Conservation (phyloP, 129 eudicot species). For the Escallonia rubra region DNA sequence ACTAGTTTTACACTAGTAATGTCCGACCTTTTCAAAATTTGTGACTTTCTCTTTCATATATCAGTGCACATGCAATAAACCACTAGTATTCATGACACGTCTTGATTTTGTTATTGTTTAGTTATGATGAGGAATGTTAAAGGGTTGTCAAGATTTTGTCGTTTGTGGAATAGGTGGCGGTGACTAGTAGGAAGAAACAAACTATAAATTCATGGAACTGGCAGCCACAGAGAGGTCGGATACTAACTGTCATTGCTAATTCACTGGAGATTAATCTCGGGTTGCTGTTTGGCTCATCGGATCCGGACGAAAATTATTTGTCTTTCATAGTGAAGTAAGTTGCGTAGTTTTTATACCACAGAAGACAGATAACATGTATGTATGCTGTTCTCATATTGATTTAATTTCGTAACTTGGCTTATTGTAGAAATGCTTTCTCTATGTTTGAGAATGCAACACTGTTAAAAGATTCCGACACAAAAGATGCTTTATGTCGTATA, state of each 20-base stretch:
- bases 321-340: slow-evolving; percentile 79
- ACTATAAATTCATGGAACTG: slow-evolving; percentile 79
- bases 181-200: slow-evolving; percentile 62
- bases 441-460: slow-evolving; percentile 74
- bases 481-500: slow-evolving; percentile 88
- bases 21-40: no score
- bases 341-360: neutral
- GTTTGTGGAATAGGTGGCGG: slow-evolving; percentile 35
- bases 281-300: slow-evolving; percentile 86
- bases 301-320: slow-evolving; percentile 85
- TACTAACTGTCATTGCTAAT: slow-evolving; percentile 71
- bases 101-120: no score
- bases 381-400: neutral
- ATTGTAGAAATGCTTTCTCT: slow-evolving; percentile 64
- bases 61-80: no score
- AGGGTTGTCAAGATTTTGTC: neutral
- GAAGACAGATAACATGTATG: neutral
- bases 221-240: slow-evolving; percentile 81
- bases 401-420: slow-evolving; percentile 12
- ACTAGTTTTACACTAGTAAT: no score
- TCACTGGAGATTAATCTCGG: slow-evolving; percentile 88
- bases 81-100: no score
- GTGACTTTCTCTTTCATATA: no score
- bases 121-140: no score
- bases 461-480: slow-evolving; percentile 73